These are phyloP conservation scores for Oryza australiensis DNA, from an alignment of 176 grass and related monocot species.

Conservation along the genomic window DNA sequence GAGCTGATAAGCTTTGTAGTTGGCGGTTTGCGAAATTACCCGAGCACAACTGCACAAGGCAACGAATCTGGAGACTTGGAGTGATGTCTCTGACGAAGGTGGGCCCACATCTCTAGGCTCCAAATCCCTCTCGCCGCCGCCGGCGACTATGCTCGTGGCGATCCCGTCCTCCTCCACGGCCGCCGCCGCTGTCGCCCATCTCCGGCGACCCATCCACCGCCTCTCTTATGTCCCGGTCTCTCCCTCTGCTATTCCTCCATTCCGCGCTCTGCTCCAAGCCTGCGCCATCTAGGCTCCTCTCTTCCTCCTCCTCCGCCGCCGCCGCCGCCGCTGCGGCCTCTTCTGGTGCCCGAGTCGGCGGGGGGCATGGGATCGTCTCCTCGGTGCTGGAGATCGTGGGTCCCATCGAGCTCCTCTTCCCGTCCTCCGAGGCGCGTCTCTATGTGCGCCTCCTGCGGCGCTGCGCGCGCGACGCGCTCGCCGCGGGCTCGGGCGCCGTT, in stretches of 20 bases:
- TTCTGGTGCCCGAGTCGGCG: not conserved
- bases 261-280: slow-evolving; percentile 46
- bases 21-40: not conserved
- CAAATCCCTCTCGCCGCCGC: slow-evolving; percentile 34
- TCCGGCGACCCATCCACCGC: slow-evolving; percentile 33
- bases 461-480: slow-evolving; percentile 60
- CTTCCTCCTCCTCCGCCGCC: slow-evolving; percentile 34
- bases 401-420: slow-evolving; percentile 68
- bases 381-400: slow-evolving; percentile 74
- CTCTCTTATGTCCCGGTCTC: slow-evolving; percentile 74
- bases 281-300: slow-evolving; percentile 45
- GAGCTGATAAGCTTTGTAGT: not conserved
- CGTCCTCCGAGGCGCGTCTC: slow-evolving; percentile 52
- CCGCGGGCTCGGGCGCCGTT: slow-evolving; percentile 43
- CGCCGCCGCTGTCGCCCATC: slow-evolving; percentile 39
- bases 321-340: not conserved
- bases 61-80: not conserved
- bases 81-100: not conserved
- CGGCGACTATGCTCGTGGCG: slow-evolving; percentile 54
- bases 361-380: slow-evolving; percentile 37
- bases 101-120: slow-evolving; percentile 27
- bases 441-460: slow-evolving; percentile 75
- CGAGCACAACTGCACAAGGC: not conserved
- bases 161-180: slow-evolving; percentile 26
- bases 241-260: slow-evolving; percentile 43